Evolutionary conservation across 1,284 basidiomycete species (phyloP).

Genomic region (Ustilago trichophora): DNA sequence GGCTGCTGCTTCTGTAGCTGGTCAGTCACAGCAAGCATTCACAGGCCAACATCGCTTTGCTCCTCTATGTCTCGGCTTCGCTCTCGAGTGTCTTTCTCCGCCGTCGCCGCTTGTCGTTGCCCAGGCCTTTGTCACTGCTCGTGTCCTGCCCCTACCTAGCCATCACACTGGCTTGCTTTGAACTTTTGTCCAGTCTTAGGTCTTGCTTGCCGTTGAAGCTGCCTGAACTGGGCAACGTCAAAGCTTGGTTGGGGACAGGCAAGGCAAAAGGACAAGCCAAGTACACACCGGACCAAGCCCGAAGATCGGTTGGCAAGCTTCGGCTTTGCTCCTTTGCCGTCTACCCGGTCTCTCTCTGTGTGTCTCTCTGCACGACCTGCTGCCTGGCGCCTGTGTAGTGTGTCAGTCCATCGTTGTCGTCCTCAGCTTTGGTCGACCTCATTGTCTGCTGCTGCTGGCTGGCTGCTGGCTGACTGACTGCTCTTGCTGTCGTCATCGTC

Average conservation of each 20-base stretch:
- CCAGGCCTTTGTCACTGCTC: neutral
- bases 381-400: too few species aligned
- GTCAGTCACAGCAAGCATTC: too few species aligned
- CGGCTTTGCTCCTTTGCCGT: slow-evolving; percentile 5
- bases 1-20: neutral
- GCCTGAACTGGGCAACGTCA: neutral
- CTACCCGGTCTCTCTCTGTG: slow-evolving; percentile 3
- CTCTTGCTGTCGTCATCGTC: neutral
- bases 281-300: neutral
- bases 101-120: neutral
- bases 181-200: too few species aligned
- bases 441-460: too few species aligned
- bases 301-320: slow-evolving; percentile 2
- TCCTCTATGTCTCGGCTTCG: neutral
- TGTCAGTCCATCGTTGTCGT: too few species aligned
- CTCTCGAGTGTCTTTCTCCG: neutral
- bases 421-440: too few species aligned
- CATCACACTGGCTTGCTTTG: too few species aligned
- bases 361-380: too few species aligned
- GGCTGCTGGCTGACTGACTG: neutral
- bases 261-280: neutral
- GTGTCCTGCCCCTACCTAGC: neutral
- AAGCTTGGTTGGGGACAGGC: neutral
- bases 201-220: neutral
- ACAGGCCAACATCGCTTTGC: neutral